These are phyloP conservation scores for Pseudogymnoascus destructans DNA, from an alignment of 2,329 filamentous ascomycete species.

Conservation along the genomic window DNA sequence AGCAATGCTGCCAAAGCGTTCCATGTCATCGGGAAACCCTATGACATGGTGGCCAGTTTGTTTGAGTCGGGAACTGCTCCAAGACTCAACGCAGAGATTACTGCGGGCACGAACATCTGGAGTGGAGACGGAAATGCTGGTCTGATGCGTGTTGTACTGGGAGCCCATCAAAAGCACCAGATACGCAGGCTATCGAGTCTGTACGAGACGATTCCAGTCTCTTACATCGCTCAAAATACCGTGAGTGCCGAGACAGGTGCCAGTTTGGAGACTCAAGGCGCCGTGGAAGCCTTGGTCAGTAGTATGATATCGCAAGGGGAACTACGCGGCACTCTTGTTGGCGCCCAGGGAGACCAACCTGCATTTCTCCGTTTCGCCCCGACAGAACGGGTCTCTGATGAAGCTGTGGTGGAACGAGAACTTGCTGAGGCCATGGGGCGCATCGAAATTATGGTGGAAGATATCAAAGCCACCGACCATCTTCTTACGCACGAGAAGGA, in stretches of 20 bases:
- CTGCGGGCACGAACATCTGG: conserved; percentile 48
- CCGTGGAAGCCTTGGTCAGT: conserved; percentile 35
- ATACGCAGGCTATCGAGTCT: conserved; percentile 60
- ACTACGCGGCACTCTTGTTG: conserved; percentile 37
- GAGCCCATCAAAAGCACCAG: conserved; percentile 62
- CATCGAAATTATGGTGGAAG: conserved; percentile 33
- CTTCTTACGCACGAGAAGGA: conserved; percentile 43
- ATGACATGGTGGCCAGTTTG: conserved; percentile 53
- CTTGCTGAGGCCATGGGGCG: conserved; percentile 31
- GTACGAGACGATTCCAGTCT: conserved; percentile 48
- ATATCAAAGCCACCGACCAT: conserved; percentile 40
- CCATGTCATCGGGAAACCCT: conserved; percentile 49
- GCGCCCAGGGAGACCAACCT: conserved; percentile 30
- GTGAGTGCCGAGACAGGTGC: conserved; percentile 40
- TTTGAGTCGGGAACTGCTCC: conserved; percentile 49
- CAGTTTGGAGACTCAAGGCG: conserved; percentile 29
- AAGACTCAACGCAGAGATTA: conserved; percentile 50
- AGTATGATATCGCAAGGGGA: conserved; percentile 43
- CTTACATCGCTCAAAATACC: conserved; percentile 39
- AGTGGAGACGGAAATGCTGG: conserved; percentile 57
- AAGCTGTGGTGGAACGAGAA: conserved; percentile 37
- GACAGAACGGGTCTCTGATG: conserved; percentile 32
- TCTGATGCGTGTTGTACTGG: conserved; percentile 55
- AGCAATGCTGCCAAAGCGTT: conserved; percentile 41
- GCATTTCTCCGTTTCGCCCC: conserved; percentile 40